A percentile compares a stretch with the other conserved stretches of the same genome.
Evolutionary conservation across 1,284 basidiomycete genomes (phyloP).

Genomic region (Apiotrichum veenhuisii): DNA sequence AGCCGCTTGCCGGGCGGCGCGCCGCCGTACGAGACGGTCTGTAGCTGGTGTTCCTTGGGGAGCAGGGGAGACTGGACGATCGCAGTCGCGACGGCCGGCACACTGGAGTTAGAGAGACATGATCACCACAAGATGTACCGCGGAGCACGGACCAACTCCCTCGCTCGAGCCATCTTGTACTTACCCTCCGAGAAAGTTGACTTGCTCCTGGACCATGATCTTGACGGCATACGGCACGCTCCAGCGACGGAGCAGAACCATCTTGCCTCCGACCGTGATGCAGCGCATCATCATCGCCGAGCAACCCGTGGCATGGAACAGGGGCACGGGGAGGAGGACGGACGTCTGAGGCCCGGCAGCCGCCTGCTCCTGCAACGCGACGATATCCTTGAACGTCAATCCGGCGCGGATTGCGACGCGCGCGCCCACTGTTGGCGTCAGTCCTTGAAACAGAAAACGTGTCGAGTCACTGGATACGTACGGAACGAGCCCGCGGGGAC

Average conservation of each 20-base stretch:
- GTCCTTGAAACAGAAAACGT: no score
- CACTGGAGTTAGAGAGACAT: slow-evolving; percentile 3
- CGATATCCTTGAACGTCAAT: slow-evolving; percentile 26
- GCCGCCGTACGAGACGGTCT: slow-evolving; percentile 41
- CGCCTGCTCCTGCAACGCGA: slow-evolving; percentile 13
- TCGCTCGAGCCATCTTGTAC: no score
- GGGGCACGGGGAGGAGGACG: slow-evolving; percentile 33
- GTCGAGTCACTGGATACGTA: no score
- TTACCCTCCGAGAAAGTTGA: slow-evolving; percentile 36
- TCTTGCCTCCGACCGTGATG: slow-evolving; percentile 34
- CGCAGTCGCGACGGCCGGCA: slow-evolving; percentile 36
- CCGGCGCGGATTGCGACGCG: slow-evolving; percentile 35
- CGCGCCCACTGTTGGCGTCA: slow-evolving; percentile 7
- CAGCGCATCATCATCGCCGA: slow-evolving; percentile 36
- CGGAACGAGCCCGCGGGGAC: slow-evolving; percentile 23
- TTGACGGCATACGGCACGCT: slow-evolving; percentile 30
- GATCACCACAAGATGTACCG: no score
- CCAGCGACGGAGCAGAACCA: slow-evolving; percentile 39
- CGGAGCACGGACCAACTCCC: no score
- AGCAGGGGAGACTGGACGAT: slow-evolving; percentile 33
- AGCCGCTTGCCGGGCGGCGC: slow-evolving; percentile 37
- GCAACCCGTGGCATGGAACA: slow-evolving; percentile 45
- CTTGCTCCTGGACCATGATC: slow-evolving; percentile 29
- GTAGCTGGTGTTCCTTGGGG: slow-evolving; percentile 23
- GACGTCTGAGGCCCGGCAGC: neutral